Base-by-base conservation (phyloP, 108 stramenopile species). In the Discostella stelligeroides region DNA sequence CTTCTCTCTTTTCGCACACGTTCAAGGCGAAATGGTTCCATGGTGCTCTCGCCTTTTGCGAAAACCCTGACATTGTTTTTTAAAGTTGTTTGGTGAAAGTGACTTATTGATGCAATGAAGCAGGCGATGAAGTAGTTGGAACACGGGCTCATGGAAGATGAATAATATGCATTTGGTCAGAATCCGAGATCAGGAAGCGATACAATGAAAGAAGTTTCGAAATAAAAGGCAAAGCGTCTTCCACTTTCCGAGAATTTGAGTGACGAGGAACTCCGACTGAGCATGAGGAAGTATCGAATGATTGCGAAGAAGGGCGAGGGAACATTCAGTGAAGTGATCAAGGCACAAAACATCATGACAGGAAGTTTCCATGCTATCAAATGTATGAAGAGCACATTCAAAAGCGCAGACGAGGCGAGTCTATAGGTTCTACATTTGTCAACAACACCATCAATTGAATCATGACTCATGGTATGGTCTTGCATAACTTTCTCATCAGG, bases 231-330 rank as follows among this genome's bases (percentile, higher is more conserved):
- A 34, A 6, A 34, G 34, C 34, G n/a, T n/a, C n/a, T n/a, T n/a
- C n/a, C n/a, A n/a, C n/a, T n/a, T n/a, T n/a, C n/a, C n/a, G n/a
- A n/a, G n/a, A n/a, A n/a, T n/a, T n/a, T n/a, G n/a, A n/a, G n/a
- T n/a, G n/a, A n/a, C n/a, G n/a, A n/a, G n/a, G n/a, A n/a, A n/a
- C n/a, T n/a, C n/a, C n/a, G n/a, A n/a, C n/a, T n/a, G n/a, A n/a
- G n/a, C 1, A 94, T 95, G 93, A 71, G 84, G 27, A 93, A 91
- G 72, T 95, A 95, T 58, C 65, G 84, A 17, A 54, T 95, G 17
- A 72, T 94, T 14, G 84, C 90, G 8, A 95, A 94, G 60, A 92
- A 88, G 68, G 95, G 93, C 9, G 93, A 95, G 73, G 95, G 95
- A 15, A 96, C 95, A 9, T 96, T 96, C 74, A 84, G 84, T 38